Evolutionary conservation across 1,139 yeast genomes (phyloP).

Genomic region (Hansenula anomala): DNA sequence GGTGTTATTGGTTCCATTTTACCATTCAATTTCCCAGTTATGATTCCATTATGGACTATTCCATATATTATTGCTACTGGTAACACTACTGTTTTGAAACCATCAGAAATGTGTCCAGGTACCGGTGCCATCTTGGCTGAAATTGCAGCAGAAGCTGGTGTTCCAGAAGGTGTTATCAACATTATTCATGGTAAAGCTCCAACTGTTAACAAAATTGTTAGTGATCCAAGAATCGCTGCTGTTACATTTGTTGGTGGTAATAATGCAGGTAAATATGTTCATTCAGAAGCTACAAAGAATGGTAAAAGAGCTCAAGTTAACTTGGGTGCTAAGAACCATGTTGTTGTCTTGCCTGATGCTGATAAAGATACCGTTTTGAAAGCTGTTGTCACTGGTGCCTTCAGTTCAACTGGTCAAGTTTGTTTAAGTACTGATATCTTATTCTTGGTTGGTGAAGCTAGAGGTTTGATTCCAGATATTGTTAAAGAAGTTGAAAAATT

Average conservation of each 20-base stretch:
- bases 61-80: constrained; percentile 77
- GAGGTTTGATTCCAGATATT: constrained; percentile 23
- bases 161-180: constrained; percentile 72
- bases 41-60: constrained; percentile 83
- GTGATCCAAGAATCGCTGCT: constrained; percentile 76
- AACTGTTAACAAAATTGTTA: constrained; percentile 68
- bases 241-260: constrained; percentile 42
- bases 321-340: constrained; percentile 28
- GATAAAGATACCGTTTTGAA: constrained; percentile 22
- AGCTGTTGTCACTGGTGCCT: constrained; percentile 25
- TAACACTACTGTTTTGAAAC: constrained; percentile 71
- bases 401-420: constrained; percentile 26
- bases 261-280: constrained; percentile 27
- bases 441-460: constrained; percentile 25
- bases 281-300: constrained; percentile 22
- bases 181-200: constrained; percentile 74
- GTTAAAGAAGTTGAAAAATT: constrained; percentile 19
- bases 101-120: constrained; percentile 77
- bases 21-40: constrained; percentile 77
- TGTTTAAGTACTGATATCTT: constrained; percentile 24
- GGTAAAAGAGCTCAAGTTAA: constrained; percentile 26
- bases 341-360: constrained; percentile 27
- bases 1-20: constrained; percentile 70
- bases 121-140: constrained; percentile 76
- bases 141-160: constrained; percentile 70